These are phyloP conservation scores for Polymyxa betae DNA, from an alignment of 208 protist species.

Conservation along the genomic window DNA sequence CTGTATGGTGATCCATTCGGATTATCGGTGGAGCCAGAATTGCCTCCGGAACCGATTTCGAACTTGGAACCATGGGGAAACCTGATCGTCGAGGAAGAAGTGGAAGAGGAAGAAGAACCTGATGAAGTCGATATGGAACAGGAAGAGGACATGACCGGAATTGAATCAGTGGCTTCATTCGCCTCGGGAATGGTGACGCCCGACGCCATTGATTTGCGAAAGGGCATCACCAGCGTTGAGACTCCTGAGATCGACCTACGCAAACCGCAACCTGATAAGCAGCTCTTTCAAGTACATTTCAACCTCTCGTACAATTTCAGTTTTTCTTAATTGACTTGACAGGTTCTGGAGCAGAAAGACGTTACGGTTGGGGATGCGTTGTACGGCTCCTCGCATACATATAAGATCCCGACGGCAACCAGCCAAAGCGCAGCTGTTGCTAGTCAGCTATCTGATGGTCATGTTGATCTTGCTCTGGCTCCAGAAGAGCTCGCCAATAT, in stretches of 20 bases:
- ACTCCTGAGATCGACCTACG: not conserved
- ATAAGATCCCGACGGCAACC: not conserved
- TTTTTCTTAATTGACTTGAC: too few species aligned
- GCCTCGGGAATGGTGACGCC: constrained; percentile 73
- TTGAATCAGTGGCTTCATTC: constrained; percentile 52
- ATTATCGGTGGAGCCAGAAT: not conserved
- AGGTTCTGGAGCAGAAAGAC: constrained; percentile 56
- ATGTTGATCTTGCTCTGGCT: constrained; percentile 60
- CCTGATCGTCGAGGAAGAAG: constrained; percentile 72
- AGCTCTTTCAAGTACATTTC: too few species aligned
- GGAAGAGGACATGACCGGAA: constrained; percentile 52
- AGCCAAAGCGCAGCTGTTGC: not conserved
- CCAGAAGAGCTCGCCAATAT: constrained; percentile 61
- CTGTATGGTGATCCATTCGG: constrained; percentile 80
- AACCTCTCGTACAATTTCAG: too few species aligned
- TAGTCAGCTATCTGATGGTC: not conserved
- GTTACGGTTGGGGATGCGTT: constrained; percentile 4
- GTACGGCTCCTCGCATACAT: constrained; percentile 61
- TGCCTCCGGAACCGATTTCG: not conserved
- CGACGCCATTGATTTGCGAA: constrained; percentile 71
- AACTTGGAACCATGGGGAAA: constrained; percentile 69
- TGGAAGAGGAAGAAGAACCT: constrained; percentile 61
- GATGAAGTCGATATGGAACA: not conserved
- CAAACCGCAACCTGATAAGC: not conserved
- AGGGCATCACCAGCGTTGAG: constrained; percentile 59